phyloP scores from a whole-genome alignment of 1,284 basidiomycete genomes.

The Coniophora puteana region DNA sequence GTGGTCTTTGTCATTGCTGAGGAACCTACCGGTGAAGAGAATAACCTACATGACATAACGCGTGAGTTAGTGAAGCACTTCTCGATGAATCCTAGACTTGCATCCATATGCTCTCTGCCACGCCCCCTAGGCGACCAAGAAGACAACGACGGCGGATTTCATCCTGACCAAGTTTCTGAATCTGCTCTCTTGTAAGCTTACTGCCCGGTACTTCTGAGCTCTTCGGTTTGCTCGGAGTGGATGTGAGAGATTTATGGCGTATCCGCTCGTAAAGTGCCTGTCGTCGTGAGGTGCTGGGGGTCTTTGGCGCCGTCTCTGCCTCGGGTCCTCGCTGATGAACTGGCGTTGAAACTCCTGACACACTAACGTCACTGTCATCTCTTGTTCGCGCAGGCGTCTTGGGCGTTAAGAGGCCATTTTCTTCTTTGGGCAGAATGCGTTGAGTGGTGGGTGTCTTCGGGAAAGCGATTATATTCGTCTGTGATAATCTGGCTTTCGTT shows the following conservation, averaged over 20 bases:
- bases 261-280: constrained; percentile 77
- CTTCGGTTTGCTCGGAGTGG: constrained; percentile 58
- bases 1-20: constrained; percentile 43
- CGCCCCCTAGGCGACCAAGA: constrained; percentile 68
- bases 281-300: constrained; percentile 69
- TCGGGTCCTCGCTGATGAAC: constrained; percentile 53
- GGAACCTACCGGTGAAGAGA: constrained; percentile 53
- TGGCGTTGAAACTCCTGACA: constrained; percentile 59
- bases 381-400: constrained; percentile 45
- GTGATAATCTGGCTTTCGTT: constrained; percentile 23
- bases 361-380: constrained; percentile 25
- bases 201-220: constrained; percentile 36
- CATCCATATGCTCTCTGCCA: constrained; percentile 89
- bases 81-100: constrained; percentile 31
- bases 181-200: constrained; percentile 58
- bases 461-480: constrained; percentile 47
- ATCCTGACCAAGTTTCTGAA: constrained; percentile 69
- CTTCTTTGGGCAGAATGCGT: constrained; percentile 30
- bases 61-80: constrained; percentile 2
- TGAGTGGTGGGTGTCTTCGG: constrained; percentile 50
- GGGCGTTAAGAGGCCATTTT: constrained; percentile 37
- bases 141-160: constrained; percentile 70
- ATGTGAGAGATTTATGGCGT: constrained; percentile 61
- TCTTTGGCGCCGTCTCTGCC: constrained; percentile 54
- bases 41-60: constrained; percentile 48